Percentiles rank a stretch among this genome's conserved stretches.
These are phyloP conservation scores for Tulasnella sp. DNA, from an alignment of 768 basidiomycete species.

Conservation along the genomic window DNA sequence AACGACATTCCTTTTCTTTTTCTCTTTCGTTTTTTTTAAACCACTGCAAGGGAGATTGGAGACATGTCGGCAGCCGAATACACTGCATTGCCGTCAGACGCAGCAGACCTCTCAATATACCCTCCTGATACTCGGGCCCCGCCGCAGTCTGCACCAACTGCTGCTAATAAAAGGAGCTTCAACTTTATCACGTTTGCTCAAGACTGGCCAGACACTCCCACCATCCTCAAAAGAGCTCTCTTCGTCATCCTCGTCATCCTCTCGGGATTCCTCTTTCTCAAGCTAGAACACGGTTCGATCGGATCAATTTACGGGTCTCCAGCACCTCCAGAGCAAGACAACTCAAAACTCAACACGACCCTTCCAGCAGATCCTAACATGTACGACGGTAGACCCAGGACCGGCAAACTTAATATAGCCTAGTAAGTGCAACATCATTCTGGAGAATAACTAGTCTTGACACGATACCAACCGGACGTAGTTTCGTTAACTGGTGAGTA, in stretches of 20 bases:
- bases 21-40: background rate
- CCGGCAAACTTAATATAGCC: conserved; percentile 36
- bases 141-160: background rate
- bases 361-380: background rate
- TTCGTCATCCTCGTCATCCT: background rate
- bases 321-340: background rate
- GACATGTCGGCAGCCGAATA: conserved; percentile 14
- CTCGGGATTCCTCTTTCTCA: conserved; percentile 7
- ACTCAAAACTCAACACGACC: background rate
- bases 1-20: background rate
- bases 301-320: background rate
- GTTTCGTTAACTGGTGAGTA: conserved; percentile 33
- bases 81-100: conserved; percentile 20
- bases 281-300: background rate
- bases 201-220: background rate
- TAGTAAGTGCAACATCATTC: conserved; percentile 32
- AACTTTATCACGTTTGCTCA: background rate
- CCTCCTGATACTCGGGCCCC: background rate
- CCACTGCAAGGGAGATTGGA: background rate
- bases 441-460: background rate
- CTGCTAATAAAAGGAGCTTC: background rate
- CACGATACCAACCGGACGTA: background rate
- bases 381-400: conserved; percentile 25
- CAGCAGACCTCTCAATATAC: background rate
- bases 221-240: background rate